These are phyloP conservation scores for Phoma sp. DNA, from an alignment of 2,329 filamentous ascomycete genomes.

Conservation along the genomic window DNA sequence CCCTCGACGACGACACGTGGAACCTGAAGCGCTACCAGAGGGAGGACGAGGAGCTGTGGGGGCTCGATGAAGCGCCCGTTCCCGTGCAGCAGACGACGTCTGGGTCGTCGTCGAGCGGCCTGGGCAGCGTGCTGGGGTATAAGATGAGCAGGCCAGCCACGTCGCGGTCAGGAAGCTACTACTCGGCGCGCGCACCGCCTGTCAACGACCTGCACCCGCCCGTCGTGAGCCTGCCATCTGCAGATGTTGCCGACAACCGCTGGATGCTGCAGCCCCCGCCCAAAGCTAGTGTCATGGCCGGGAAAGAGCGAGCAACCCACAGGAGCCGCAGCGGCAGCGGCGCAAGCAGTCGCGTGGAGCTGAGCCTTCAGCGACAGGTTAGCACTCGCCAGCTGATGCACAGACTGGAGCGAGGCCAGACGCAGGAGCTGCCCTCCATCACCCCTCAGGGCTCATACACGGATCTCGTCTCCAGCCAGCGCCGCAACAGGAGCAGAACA, in stretches of 20 bases:
- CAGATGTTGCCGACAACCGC: constrained; percentile 72
- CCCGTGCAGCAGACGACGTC: constrained; percentile 42
- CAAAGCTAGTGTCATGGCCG: constrained; percentile 89
- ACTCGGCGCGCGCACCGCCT: constrained; percentile 64
- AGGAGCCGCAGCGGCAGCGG: constrained; percentile 64
- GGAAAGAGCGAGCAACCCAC: constrained; percentile 72
- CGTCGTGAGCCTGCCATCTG: constrained; percentile 78
- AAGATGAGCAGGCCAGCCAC: constrained; percentile 34
- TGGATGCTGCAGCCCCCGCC: constrained; percentile 97
- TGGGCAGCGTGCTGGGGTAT: constrained; percentile 33
- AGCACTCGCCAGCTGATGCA: constrained; percentile 49
- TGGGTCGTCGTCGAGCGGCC: constrained; percentile 43
- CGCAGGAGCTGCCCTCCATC: constrained; percentile 43
- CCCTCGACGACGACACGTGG: constrained; percentile 64
- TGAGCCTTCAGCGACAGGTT: constrained; percentile 48
- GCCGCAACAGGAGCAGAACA: constrained; percentile 43
- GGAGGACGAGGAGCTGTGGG: constrained; percentile 89
- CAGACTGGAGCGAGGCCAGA: constrained; percentile 46
- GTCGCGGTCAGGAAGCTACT: constrained; percentile 46
- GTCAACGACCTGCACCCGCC: constrained; percentile 88
- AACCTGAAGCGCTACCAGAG: constrained; percentile 82
- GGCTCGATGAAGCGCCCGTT: constrained; percentile 59
- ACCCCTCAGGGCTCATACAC: constrained; percentile 48
- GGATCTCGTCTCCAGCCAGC: constrained; percentile 31
- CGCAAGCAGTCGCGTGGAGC: constrained; percentile 50